Evolutionary conservation across 2,329 filamentous ascomycete genomes (phyloP), one percentile per base, ranked within the genome.

Genomic region (Sporothrix schenckii): DNA sequence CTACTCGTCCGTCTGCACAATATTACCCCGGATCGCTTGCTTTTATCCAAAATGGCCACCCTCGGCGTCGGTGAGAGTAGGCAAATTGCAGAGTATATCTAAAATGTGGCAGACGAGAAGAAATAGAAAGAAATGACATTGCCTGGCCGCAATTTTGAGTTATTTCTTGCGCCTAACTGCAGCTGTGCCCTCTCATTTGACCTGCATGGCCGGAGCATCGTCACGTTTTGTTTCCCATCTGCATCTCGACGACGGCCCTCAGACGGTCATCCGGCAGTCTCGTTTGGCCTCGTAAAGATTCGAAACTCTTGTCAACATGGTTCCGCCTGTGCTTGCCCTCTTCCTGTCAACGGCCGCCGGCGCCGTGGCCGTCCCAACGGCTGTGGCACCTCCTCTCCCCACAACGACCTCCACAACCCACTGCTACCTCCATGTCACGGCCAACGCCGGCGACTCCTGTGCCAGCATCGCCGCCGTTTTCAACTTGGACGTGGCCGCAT

Each of bases 401-500:
- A 11, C 54, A 41, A 19, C 19, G 14, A 34, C 54, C 4, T 3
- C 54, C 14, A 3, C 61, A 41, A 1, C 61, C 6, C 58, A 69
- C 34, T 66, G 69, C 54, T 68, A 61, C 41, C 63, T 70, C 44
- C 11, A 21, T 14, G 63, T 63, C 53, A 44, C 6, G 2, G 69
- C 53, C 21, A 53, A 34, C 2, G 19, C 53, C 27, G 69, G 69
- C 41, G 69, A 70, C 54, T 61, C 69, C 7, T 70, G 69, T 14
- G 69, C 63, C 16, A 39, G 53, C 69, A 70, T 70, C 16, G 69
- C 60, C 14, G 61, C 54, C 54, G 54, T 63, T 0, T 70, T 70
- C 69, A 70, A 70, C 54, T 16, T 68, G n/a, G 16, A 61, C 41
- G 53, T 14, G 2, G 44, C 52, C 44, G 44, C 63, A 1, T 67